Evolutionary conservation across 2,329 filamentous ascomycete genomes (phyloP).

Genomic region (Samsoniella hepiali): DNA sequence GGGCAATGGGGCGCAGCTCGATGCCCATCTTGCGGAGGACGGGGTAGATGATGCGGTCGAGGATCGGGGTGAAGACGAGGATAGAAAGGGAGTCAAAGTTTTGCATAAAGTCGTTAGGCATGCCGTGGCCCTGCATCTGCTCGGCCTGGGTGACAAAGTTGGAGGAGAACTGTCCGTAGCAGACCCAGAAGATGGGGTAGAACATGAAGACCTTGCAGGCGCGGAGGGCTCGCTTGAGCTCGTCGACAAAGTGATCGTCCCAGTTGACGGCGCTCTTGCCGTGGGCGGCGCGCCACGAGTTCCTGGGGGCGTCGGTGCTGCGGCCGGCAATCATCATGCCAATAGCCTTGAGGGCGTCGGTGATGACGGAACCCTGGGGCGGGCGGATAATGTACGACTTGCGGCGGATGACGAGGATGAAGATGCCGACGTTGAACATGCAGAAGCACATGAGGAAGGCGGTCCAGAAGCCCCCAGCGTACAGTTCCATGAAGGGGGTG

Average conservation of each 20-base stretch:
- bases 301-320: conserved; percentile 62
- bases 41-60: conserved; percentile 61
- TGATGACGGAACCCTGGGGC: conserved; percentile 60
- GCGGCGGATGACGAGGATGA: conserved; percentile 46
- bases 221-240: conserved; percentile 62
- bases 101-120: conserved; percentile 68
- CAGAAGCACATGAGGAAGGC: conserved; percentile 57
- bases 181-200: conserved; percentile 65
- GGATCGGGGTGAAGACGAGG: conserved; percentile 63
- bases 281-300: conserved; percentile 57
- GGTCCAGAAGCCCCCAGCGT: conserved; percentile 62
- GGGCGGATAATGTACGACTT: conserved; percentile 50
- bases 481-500: conserved; percentile 65
- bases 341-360: conserved; percentile 56
- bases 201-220: conserved; percentile 70
- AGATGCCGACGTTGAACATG: conserved; percentile 60
- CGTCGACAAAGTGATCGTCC: conserved; percentile 69
- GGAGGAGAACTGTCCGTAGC: conserved; percentile 64
- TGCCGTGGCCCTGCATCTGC: conserved; percentile 57
- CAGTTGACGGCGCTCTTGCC: conserved; percentile 49
- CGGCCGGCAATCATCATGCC: conserved; percentile 38
- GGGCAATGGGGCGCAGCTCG: conserved; percentile 61
- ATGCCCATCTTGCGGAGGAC: conserved; percentile 54
- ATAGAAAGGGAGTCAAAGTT: conserved; percentile 66
- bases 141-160: conserved; percentile 63